Base-by-base conservation (phyloP, 108 stramenopile genomes). In the Skeletonema marinoi region DNA sequence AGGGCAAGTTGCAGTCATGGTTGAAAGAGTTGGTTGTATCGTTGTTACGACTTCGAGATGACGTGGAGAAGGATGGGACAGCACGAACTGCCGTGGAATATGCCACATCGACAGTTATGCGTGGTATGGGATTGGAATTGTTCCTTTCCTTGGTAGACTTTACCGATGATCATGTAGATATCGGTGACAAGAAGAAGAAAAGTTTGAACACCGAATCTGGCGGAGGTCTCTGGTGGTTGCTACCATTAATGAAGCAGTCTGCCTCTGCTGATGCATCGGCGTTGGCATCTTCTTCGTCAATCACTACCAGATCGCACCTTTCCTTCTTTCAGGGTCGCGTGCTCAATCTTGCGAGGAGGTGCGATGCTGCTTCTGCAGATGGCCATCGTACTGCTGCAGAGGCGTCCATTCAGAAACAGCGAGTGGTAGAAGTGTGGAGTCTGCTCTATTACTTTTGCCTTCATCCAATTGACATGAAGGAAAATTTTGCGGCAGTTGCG, bases 351-450 rank as follows among this genome's bases (percentile, higher is more conserved):
- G 94, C 94, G 10, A 74, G 94, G 13, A 66, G 74, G 44, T 89
- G 82, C 51, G 94, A 93, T 72, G 80, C 81, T 8, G 85, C 85
- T 17, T 66, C 73, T n/a, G 82, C 81, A 16, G 78, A 74, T 51
- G 62, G 66, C 3, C 70, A 78, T 68, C 75, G 86, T 21, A 87
- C 86, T 6, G 74, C 78, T 6, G 86, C 81, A 21, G 84, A 81
- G 51, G 68, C 73, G 16, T 76, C 75, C 2, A 78, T 80, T 21
- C 76, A 80, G 36, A 81, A 56, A 16, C 25, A 60, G 6, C 73
- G 82, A 59, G 92, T 91, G 7, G 81, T 89, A 38, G 88, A 89
- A 60, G 74, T 95, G 0, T 95, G 94, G 94, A 65, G 81, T 12
- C 70, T 92, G 21, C 88, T 93, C 64, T 88, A 92, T 4, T 69